These are phyloP conservation scores for Monosporascus sp. DNA, from an alignment of 2,329 filamentous ascomycete genomes.

Conservation along the genomic window DNA sequence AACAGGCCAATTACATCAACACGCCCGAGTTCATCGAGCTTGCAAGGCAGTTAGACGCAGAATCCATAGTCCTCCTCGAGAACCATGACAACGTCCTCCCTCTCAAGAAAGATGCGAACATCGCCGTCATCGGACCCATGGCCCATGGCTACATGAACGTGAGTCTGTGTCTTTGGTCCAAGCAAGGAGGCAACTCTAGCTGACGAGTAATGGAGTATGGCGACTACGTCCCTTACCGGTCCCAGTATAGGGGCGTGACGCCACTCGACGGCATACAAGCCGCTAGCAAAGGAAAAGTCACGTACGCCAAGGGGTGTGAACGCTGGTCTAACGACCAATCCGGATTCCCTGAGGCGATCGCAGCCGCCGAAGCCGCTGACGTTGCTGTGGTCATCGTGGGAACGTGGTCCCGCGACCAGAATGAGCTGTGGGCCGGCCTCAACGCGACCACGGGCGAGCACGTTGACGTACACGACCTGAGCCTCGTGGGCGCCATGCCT, in stretches of 20 bases:
- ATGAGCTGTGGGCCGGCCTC: conserved; percentile 62
- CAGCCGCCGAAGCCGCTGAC: conserved; percentile 60
- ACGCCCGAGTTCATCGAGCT: conserved; percentile 53
- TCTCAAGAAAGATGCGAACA: conserved; percentile 57
- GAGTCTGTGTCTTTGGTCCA: conserved; percentile 22
- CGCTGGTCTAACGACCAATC: conserved; percentile 67
- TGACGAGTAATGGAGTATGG: conserved; percentile 48
- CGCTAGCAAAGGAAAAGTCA: conserved; percentile 54
- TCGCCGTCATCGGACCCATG: conserved; percentile 73
- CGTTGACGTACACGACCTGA: conserved; percentile 58
- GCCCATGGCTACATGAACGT: conserved; percentile 66
- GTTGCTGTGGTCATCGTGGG: conserved; percentile 70
- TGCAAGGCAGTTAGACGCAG: conserved; percentile 58
- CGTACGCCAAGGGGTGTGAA: conserved; percentile 66
- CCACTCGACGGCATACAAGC: conserved; percentile 64
- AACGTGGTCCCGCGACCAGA: conserved; percentile 70
- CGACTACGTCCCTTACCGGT: conserved; percentile 65
- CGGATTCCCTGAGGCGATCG: conserved; percentile 61
- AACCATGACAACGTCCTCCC: conserved; percentile 51
- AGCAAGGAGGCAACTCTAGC: conserved; percentile 20
- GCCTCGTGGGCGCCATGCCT: conserved; percentile 66
- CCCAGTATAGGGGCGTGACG: conserved; percentile 61
- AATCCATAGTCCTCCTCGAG: conserved; percentile 57
- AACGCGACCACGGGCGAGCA: conserved; percentile 75
- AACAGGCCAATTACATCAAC: conserved; percentile 57